Conservation (phyloP, 768 basidiomycete genomes). For the Jaapia argillacea region DNA sequence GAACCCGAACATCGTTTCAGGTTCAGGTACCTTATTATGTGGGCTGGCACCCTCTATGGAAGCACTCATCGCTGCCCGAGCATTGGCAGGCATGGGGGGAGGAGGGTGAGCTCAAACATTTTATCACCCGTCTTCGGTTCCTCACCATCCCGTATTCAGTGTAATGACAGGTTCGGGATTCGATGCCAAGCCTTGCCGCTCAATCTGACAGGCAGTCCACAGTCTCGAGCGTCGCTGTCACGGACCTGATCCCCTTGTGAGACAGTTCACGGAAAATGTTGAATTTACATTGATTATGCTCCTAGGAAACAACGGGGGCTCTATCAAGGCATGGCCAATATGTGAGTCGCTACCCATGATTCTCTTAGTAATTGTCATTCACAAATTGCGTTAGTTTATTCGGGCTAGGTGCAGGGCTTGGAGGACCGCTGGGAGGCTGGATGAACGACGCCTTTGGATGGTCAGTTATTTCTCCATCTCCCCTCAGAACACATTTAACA, state of each 20-base stretch:
- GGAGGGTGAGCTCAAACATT: conserved; percentile 58
- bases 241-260: conserved; percentile 84
- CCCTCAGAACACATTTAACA: conserved; percentile 6
- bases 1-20: conserved; percentile 23
- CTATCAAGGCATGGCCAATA: conserved; percentile 87
- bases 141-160: conserved; percentile 25
- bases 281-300: conserved; percentile 1
- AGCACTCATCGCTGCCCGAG: conserved; percentile 67
- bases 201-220: no score
- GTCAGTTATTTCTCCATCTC: conserved; percentile 30
- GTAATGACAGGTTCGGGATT: conserved; percentile 89
- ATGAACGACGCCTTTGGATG: conserved; percentile 81
- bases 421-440: conserved; percentile 78
- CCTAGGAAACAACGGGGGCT: conserved; percentile 74
- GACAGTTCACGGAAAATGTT: conserved; percentile 18
- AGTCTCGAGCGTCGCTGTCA: conserved; percentile 80
- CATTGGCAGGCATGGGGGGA: conserved; percentile 87
- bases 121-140: conserved; percentile 13
- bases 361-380: conserved; percentile 1
- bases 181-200: no score
- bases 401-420: conserved; percentile 74
- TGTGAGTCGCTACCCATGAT: conserved; percentile 35
- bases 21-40: conserved; percentile 76
- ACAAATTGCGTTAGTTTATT: conserved; percentile 43
- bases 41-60: conserved; percentile 85